Conservation (phyloP, 2,329 filamentous ascomycete genomes). For the Talaromyces verruculosus region DNA sequence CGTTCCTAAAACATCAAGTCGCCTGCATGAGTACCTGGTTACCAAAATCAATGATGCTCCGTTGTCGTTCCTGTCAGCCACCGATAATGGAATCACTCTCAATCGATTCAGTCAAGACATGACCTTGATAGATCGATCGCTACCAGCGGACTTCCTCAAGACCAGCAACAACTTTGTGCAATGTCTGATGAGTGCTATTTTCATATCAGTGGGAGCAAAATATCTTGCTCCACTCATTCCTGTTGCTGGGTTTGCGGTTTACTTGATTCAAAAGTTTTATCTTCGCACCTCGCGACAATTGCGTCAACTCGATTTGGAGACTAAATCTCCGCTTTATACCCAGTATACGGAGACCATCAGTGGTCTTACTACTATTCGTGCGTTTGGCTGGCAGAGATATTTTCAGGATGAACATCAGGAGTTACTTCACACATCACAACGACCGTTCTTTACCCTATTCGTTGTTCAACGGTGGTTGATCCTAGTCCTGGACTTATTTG, state of each 20-base stretch:
- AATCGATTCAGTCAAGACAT: conserved; percentile 49
- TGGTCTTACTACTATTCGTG: conserved; percentile 56
- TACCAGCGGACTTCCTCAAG: conserved; percentile 23
- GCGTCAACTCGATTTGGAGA: conserved; percentile 61
- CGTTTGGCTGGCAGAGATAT: conserved; percentile 54
- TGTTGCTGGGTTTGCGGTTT: conserved; percentile 48
- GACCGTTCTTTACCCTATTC: conserved; percentile 58
- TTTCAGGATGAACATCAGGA: conserved; percentile 48
- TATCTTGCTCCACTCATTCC: conserved; percentile 56
- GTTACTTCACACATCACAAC: conserved; percentile 56
- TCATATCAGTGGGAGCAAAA: conserved; percentile 25
- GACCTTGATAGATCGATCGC: conserved; percentile 44
- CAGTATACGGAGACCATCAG: conserved; percentile 58
- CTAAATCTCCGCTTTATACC: conserved; percentile 59
- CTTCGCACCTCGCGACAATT: conserved; percentile 61
- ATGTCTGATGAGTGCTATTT: conserved; percentile 4
- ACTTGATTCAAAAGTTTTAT: conserved; percentile 57
- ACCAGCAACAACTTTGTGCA: conserved; percentile 1
- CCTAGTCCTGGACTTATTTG: conserved; percentile 52
- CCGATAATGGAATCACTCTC: conserved; percentile 41
- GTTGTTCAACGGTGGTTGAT: conserved; percentile 59
- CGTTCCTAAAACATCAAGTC: conserved; percentile 11
- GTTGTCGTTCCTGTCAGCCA: conserved; percentile 44
- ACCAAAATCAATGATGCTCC: conserved; percentile 50
- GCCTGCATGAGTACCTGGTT: conserved; percentile 48